Evolutionary conservation across 2,329 filamentous ascomycete species (phyloP), one percentile per base, ranked within the genome.

Genomic region (Diaporthe vaccinii): DNA sequence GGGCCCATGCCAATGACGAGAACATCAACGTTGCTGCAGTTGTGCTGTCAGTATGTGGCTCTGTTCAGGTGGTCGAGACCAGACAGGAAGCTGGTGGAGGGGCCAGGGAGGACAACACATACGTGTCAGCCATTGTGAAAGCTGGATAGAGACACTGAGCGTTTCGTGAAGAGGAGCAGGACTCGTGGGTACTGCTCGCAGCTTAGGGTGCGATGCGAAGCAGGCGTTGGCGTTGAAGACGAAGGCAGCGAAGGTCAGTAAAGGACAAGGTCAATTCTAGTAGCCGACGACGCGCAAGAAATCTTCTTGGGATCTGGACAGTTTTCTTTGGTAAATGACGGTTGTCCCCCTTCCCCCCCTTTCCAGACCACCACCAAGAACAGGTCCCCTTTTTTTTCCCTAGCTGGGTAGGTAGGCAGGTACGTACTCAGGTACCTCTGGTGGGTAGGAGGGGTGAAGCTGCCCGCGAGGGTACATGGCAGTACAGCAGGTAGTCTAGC

Each of bases 1-100:
- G 97, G 97, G 84, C 97, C 97, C 87, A 96, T 96, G 84, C 97
- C 97, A 88, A 98, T 98, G 86, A 99, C 93, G 84, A 99, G 95
- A 80, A 99, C 94, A 87, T 99, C 97, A 84, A 98, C 95, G 83
- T 95, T 93, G 85, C 95, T 97, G 85, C 20, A 75, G 25, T 59
- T 44, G 9, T 67, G 61, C 6, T 34, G 76, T 79, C 67, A 79
- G 76, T 46, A n/a, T 44, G 49, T 10, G 34, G 70, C 46, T 44
- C 25, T 41, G 4, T 34, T 2, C 28, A 3, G 34, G 34, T 53
- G 41, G n/a, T 57, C 25, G 22, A 46, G 17, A 34, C 25, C 34
- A 14, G 49, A 34, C 28, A 22, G n/a, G 57, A 39, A 44, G 41
- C 55, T 20, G 46, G 59, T 46, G 62, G 65, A 69, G 61, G 58